These are phyloP conservation scores for Stereum hirsutum DNA, from an alignment of 1,284 basidiomycete species.

Conservation along the genomic window DNA sequence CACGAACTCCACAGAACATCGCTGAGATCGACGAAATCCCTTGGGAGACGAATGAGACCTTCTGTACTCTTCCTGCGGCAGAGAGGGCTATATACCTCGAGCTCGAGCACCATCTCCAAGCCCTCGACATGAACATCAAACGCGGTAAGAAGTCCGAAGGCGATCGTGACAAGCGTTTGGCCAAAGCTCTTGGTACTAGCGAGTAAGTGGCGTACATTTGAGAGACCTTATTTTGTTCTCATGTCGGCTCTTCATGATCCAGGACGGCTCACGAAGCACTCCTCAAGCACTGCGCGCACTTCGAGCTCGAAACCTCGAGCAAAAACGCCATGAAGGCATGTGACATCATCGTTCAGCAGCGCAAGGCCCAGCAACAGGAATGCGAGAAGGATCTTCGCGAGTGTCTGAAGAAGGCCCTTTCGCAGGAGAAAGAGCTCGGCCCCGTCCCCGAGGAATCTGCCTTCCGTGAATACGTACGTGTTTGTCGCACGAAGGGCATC, in stretches of 20 bases:
- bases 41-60: slow-evolving; percentile 59
- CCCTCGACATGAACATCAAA: slow-evolving; percentile 82
- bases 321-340: slow-evolving; percentile 85
- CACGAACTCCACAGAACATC: slow-evolving; percentile 56
- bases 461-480: slow-evolving; percentile 69
- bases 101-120: slow-evolving; percentile 89
- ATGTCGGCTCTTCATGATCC: slow-evolving; percentile 4
- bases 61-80: slow-evolving; percentile 78
- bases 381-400: slow-evolving; percentile 70
- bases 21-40: slow-evolving; percentile 96
- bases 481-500: slow-evolving; percentile 57
- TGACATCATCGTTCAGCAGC: slow-evolving; percentile 82
- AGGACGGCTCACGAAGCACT: slow-evolving; percentile 87
- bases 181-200: slow-evolving; percentile 83
- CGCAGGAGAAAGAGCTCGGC: slow-evolving; percentile 49
- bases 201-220: slow-evolving; percentile 38
- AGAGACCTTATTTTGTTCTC: neutral
- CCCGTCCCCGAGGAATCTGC: slow-evolving; percentile 61
- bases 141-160: slow-evolving; percentile 82
- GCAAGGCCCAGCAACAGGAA: slow-evolving; percentile 68
- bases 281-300: slow-evolving; percentile 89
- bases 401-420: slow-evolving; percentile 58
- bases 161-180: slow-evolving; percentile 84
- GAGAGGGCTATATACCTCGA: slow-evolving; percentile 94
- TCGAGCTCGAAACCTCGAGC: slow-evolving; percentile 72